Percentiles rank a stretch among this genome's conserved stretches.
Conservation (phyloP, 495 filamentous ascomycete genomes). For the Pyrenula massariospora region DNA sequence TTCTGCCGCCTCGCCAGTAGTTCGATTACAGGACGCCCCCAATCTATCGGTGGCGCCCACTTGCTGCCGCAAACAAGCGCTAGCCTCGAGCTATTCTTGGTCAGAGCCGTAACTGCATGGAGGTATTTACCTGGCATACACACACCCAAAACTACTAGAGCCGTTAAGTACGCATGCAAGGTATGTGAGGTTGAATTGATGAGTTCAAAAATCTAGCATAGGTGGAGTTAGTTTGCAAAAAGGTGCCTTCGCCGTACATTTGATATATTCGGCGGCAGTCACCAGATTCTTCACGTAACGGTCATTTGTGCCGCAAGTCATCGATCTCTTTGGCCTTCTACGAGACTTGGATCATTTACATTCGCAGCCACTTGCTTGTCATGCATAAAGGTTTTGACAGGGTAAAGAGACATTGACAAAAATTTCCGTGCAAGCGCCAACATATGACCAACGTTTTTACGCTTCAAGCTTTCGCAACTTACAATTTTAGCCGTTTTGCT, state of each 20-base stretch:
- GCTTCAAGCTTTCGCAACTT: too few species aligned
- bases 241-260: slow-evolving; percentile 29
- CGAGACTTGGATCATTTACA: slow-evolving; percentile 35
- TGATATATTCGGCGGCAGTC: slow-evolving; percentile 35
- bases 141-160: slow-evolving; percentile 27
- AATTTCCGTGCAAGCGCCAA: too few species aligned
- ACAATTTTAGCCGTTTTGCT: too few species aligned
- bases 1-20: too few species aligned
- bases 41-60: too few species aligned
- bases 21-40: too few species aligned
- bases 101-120: too few species aligned
- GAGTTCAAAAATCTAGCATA: neutral
- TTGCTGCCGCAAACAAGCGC: too few species aligned
- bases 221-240: slow-evolving; percentile 29
- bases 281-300: slow-evolving; percentile 40
- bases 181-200: slow-evolving; percentile 12
- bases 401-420: too few species aligned
- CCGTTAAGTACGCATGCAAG: slow-evolving; percentile 27
- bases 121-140: slow-evolving; percentile 26
- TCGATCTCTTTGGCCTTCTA: slow-evolving; percentile 29
- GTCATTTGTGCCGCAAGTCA: slow-evolving; percentile 32
- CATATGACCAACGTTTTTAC: too few species aligned
- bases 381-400: neutral
- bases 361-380: slow-evolving; percentile 1
- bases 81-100: too few species aligned